Evolutionary conservation across 129 eudicot species (phyloP), one percentile per base, ranked within the genome.

Genomic region (Chrysanthemum seticuspe): DNA sequence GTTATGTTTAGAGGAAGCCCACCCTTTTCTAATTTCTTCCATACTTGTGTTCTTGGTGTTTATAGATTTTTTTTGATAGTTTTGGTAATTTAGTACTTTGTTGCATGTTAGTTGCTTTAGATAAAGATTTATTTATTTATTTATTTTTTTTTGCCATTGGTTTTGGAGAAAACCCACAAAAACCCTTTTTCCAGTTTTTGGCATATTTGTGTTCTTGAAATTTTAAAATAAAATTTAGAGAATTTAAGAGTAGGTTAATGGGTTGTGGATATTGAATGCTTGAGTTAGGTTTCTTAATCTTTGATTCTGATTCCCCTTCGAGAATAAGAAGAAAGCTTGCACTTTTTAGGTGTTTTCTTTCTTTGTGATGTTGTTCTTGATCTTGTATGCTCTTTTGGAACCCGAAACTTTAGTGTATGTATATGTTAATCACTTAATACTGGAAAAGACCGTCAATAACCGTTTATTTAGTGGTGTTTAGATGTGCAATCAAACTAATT

Each of bases 221-320:
- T 49, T 10, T 14, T 62, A 1, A 14, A 0, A 12, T 62, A 13
- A 13, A 13, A 29, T 47, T 73, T 49, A 29, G 55, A 31, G 51
- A n/a, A 5, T 49, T 40, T 62, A 47, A 56, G 61, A 75, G 55
- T 78, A 72, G 55, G 45, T 51, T 34, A 14, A 40, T 65, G 0
- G 36, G 18, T 49, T 59, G 13, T 68, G 76, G 44, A 55, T 65
- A 27, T 48, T 49, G 27, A 54, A 18, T 70, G 57, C 51, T 34
- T 76, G 49, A 21, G 62, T 58, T 36, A 44, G 58, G n/a, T 7
- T 15, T 74, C 31, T 57, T 73, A 61, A 74, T 74, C 31, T 25
- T 14, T 13, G 11, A 54, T 18, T 65, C 2, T 36, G 25, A 55
- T 44, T 23, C 59, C 48, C 73, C 48, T 65, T 75, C 55, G 73